Evolutionary conservation across 129 eudicot genomes (phyloP).

Genomic region (Dittrichia graveolens): DNA sequence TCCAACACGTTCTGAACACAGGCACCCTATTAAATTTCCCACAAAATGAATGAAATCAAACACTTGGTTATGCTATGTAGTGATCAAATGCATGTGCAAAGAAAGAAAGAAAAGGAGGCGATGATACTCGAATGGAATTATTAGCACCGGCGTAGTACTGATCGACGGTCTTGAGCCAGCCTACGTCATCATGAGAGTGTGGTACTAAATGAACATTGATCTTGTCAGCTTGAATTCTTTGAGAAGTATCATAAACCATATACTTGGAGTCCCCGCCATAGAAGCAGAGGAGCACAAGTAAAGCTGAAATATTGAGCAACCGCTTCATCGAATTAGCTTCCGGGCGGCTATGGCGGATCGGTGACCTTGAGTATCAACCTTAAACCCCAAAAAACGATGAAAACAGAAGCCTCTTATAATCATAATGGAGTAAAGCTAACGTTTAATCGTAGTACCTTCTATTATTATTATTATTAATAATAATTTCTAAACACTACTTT

Average conservation of each 20-base stretch:
- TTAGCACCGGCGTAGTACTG: constrained; percentile 74
- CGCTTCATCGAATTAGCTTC: constrained; percentile 14
- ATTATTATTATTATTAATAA: not conserved
- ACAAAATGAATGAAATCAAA: constrained; percentile 18
- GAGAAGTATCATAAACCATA: constrained; percentile 49
- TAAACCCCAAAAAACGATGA: not conserved
- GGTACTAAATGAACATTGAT: constrained; percentile 65
- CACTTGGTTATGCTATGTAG: not conserved
- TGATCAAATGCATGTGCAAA: constrained; percentile 3
- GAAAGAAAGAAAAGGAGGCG: not conserved
- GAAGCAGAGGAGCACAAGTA: constrained; percentile 25
- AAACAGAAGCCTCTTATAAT: constrained; percentile 8
- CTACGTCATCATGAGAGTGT: constrained; percentile 62
- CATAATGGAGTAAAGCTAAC: constrained; percentile 23
- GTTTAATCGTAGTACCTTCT: not conserved
- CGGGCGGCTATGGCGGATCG: not conserved
- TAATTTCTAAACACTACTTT: not conserved
- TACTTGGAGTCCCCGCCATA: constrained; percentile 36
- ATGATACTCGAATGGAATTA: constrained; percentile 66
- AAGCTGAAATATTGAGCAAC: constrained; percentile 2
- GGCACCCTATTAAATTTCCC: constrained; percentile 61
- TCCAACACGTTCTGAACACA: constrained; percentile 94
- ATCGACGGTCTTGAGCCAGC: constrained; percentile 71
- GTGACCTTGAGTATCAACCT: not conserved
- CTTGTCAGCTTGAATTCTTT: constrained; percentile 34